These are phyloP conservation scores for Mycena polygramma DNA, from an alignment of 768 basidiomycete species.

Conservation along the genomic window DNA sequence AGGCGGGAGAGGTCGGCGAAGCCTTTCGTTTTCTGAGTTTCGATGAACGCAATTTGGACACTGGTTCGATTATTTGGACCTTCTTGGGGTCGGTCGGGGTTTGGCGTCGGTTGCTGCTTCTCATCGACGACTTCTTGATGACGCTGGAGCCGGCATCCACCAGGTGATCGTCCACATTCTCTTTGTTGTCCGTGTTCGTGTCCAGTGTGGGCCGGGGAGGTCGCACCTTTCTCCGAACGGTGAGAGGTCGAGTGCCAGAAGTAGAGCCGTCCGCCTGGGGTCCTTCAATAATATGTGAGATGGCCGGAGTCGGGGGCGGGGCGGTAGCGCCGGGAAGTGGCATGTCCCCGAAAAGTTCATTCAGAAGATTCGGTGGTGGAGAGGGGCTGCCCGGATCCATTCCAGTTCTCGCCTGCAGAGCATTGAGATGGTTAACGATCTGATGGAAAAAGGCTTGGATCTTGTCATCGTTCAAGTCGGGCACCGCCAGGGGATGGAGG, in stretches of 20 bases:
- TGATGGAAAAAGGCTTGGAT: constrained; percentile 91
- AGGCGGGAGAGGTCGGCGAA: constrained; percentile 55
- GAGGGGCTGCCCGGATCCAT: constrained; percentile 29
- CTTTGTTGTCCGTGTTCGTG: constrained; percentile 61
- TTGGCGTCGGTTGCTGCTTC: constrained; percentile 46
- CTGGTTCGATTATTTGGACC: constrained; percentile 69
- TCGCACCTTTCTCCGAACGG: constrained; percentile 53
- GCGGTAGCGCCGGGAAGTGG: constrained; percentile 16
- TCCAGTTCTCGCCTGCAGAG: constrained; percentile 70
- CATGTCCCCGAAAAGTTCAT: constrained; percentile 25
- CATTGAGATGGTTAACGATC: constrained; percentile 83
- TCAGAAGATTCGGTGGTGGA: constrained; percentile 35
- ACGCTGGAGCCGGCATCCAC: constrained; percentile 40
- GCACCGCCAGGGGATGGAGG: constrained; percentile 68
- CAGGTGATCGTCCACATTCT: constrained; percentile 57
- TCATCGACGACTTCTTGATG: constrained; percentile 60
- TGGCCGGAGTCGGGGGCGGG: constrained; percentile 36
- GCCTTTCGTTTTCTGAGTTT: constrained; percentile 53
- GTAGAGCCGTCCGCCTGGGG: constrained; percentile 14
- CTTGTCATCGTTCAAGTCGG: constrained; percentile 78
- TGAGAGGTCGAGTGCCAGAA: constrained; percentile 59
- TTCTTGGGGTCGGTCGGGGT: constrained; percentile 42
- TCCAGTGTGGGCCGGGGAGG: constrained; percentile 42
- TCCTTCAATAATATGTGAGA: constrained; percentile 11
- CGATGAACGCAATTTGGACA: constrained; percentile 39